Evolutionary conservation across 371 early-diverging fungal species (phyloP), one percentile per base, ranked within the genome.

Genomic region (Mucor circinelloides): DNA sequence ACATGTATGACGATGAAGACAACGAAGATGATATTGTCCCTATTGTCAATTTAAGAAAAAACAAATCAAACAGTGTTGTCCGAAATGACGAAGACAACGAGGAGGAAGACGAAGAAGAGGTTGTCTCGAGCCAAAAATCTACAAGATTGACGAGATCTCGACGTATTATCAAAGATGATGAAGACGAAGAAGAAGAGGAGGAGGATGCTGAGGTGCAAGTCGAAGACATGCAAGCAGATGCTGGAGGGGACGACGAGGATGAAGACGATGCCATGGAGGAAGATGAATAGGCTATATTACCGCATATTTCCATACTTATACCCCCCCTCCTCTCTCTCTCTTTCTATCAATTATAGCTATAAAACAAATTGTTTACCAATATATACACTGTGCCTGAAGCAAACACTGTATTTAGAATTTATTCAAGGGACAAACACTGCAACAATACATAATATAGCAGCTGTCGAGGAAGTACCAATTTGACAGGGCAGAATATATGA

Each of bases 1-100:
- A n/a, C n/a, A n/a, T n/a, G n/a, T 40, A 58, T 40, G 59, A 62
- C 9, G 32, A 30, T 17, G 58, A 62, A 7, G 73, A 64, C 38
- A 40, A 31, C 19, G 65, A 48, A 5, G 54, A 65, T 2, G 38
- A 58, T 13, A 25, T 27, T 13, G 52, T 52, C n/a, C 9, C n/a
- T 21, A 46, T 17, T 27, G 66, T 67, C 27, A 46, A 69, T 52
- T 46, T 30, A 8, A 57, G 62, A 65, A 42, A 55, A 52, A 38
- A 31, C 38, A 21, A 27, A 50, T 21, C 46, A 46, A 46, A 46
- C 3, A 19, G 9, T 21, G 21, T 8, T 0, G 19, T 10, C 21
- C n/a, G 8, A 21, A 10, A n/a, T 9, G 21, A 9, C 1, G 59
- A n/a, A 5, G 19, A 7, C 1, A 34, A 56, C 1, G 57, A 55